Evolutionary conservation across 257 asterid genomes (phyloP).

Genomic region (Nicotiana undulata): DNA sequence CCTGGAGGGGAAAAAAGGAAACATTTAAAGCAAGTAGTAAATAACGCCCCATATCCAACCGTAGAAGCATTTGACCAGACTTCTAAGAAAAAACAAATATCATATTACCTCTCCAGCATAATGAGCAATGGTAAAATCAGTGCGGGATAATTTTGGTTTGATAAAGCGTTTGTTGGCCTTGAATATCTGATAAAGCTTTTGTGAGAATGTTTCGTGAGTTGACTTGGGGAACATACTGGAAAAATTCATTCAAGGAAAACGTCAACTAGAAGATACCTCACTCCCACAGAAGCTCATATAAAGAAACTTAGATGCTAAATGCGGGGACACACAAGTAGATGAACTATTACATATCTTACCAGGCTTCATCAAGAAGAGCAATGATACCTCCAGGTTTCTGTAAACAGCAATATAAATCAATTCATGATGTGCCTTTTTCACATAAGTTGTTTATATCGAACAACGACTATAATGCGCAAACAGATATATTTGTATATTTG

Average conservation of each 20-base stretch:
- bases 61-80: slow-evolving; percentile 1
- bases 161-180: slow-evolving; percentile 78
- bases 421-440: background rate
- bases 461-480: background rate
- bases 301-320: background rate
- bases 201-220: slow-evolving; percentile 87
- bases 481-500: background rate
- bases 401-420: slow-evolving; percentile 15
- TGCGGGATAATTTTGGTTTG: slow-evolving; percentile 92
- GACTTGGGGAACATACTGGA: slow-evolving; percentile 99
- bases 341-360: slow-evolving; percentile 30
- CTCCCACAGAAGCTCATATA: background rate
- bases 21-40: slow-evolving; percentile 1
- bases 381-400: slow-evolving; percentile 99
- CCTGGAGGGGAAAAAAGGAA: slow-evolving; percentile 39
- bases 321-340: background rate
- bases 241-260: slow-evolving; percentile 15
- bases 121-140: slow-evolving; percentile 85
- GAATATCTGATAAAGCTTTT: slow-evolving; percentile 94
- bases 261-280: background rate
- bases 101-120: slow-evolving; percentile 96
- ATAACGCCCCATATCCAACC: slow-evolving; percentile 7
- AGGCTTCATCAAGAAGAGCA: slow-evolving; percentile 98
- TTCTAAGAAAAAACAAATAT: slow-evolving; percentile 8
- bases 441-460: background rate